Conservation (phyloP, 2,329 filamentous ascomycete species). For the Hypomyces perniciosus region DNA sequence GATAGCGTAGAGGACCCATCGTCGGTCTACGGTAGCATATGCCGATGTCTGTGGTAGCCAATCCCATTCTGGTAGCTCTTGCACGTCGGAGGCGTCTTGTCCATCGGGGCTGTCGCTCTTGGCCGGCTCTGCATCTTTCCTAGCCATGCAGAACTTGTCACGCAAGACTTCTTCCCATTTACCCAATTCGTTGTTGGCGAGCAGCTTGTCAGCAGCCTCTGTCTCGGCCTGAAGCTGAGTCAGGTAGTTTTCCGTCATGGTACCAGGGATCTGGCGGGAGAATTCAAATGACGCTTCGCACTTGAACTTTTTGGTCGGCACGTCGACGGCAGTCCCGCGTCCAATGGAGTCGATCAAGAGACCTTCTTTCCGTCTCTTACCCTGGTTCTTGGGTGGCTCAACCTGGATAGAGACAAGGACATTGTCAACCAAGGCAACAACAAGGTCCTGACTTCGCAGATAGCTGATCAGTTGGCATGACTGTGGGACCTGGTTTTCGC, state of each 20-base stretch:
- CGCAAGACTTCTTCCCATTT: conserved; percentile 48
- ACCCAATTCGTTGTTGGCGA: conserved; percentile 39
- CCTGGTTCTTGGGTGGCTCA: conserved; percentile 53
- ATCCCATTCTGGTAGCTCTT: conserved; percentile 42
- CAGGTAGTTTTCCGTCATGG: conserved; percentile 45
- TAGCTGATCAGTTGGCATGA: conserved; percentile 50
- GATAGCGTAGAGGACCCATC: conserved; percentile 60
- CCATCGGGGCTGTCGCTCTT: conserved; percentile 16
- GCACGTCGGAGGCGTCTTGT: conserved; percentile 17
- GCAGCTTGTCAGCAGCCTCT: conserved; percentile 41
- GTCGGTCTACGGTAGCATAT: conserved; percentile 54
- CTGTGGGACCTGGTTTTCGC: conserved; percentile 29
- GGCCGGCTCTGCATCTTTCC: conserved; percentile 14
- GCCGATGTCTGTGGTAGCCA: conserved; percentile 38
- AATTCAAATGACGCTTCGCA: conserved; percentile 28
- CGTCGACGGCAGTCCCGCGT: conserved; percentile 46
- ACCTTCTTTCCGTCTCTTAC: conserved; percentile 52
- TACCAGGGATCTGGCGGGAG: conserved; percentile 39
- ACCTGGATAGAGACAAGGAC: conserved; percentile 63
- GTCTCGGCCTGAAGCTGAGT: conserved; percentile 39
- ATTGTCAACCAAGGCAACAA: conserved; percentile 57
- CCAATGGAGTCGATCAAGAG: conserved; percentile 69
- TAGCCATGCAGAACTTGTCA: conserved; percentile 40
- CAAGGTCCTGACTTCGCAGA: conserved; percentile 60
- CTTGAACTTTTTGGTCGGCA: conserved; percentile 28